A percentile compares a stretch with the other conserved stretches of the same genome.
phyloP scores from a whole-genome alignment of 768 basidiomycete genomes.

The Leucocoprinus leucothites region DNA sequence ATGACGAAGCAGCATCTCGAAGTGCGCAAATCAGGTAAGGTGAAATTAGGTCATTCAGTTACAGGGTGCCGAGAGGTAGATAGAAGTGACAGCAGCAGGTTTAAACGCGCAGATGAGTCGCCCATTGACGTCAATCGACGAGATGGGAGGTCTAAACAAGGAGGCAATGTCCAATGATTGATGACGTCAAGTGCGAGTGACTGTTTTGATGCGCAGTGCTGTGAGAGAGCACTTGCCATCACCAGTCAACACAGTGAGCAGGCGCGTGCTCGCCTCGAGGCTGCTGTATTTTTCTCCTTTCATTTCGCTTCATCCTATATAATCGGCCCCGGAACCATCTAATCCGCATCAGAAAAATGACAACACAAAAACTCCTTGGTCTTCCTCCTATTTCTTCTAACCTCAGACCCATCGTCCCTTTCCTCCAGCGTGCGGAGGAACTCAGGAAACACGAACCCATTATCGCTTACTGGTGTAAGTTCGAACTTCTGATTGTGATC shows the following conservation, averaged over 20 bases:
- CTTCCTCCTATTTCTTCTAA: constrained; percentile 57
- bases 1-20: not conserved
- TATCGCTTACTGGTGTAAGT: constrained; percentile 93
- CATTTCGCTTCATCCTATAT: not conserved
- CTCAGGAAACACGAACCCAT: constrained; percentile 78
- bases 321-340: not conserved
- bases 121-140: not conserved
- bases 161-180: not conserved
- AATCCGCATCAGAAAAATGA: constrained; percentile 21
- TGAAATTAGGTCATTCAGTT: too few species aligned
- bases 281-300: not conserved
- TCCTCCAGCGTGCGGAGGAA: constrained; percentile 88
- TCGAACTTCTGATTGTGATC: not conserved
- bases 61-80: too few species aligned
- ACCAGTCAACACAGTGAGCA: constrained; percentile 1
- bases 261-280: constrained; percentile 18
- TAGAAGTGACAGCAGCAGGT: not conserved
- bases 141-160: not conserved
- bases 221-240: too few species aligned
- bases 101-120: not conserved
- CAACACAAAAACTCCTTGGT: constrained; percentile 37
- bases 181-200: constrained; percentile 7
- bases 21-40: not conserved
- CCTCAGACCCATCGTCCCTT: constrained; percentile 72
- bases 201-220: not conserved